Base-by-base conservation (phyloP, 257 asterid species). In the Gynochthodes officinalis region DNA sequence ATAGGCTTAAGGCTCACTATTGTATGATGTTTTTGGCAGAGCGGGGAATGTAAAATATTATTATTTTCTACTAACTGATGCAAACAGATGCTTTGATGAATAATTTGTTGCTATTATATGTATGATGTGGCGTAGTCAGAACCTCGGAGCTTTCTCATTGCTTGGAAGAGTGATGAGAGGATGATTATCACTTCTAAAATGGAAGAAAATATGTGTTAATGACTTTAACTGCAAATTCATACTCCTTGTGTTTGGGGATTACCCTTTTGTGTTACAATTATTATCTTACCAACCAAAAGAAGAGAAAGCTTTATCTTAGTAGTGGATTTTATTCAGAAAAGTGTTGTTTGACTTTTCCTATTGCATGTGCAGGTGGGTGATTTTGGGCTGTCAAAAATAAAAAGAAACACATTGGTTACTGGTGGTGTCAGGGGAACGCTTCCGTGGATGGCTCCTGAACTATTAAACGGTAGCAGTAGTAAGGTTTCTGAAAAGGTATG, bases 381-480 rank as follows among this genome's bases (percentile, higher is more conserved):
- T 78, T 93, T 93, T 82, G 98, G 98, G 62, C 81, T 93, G 86
- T 90, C 97, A 39, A 93, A 93, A 80, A 90, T 93, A 71, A 93
- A 93, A 81, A 90, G 98, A 82, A 93, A 93, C 64, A 93, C 96
- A 19, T 75, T 93, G 86, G 96, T 93, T 63, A 89, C 93, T 39
- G 98, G 97, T 70, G 98, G 98, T 60, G 98, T 93, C 13, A 84
- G 98, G 69, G 98, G 97, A 80, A 93, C 98, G 42, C 98, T 93
- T 73, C 98, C 98, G 33, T 93, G 98, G 96, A 93, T 93, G 98
- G 97, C 98, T 71, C 98, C 98, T 1, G 98, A 93, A 90, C 78
- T 93, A 37, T 79, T 93, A 76, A 93, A 90, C 60, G 98, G 98
- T 21, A 82, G 98, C 88, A 93, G 97, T 62, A 93, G 88, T 79